phyloP scores from a whole-genome alignment of 208 protist genomes.

The Naegleria gruberi region DNA sequence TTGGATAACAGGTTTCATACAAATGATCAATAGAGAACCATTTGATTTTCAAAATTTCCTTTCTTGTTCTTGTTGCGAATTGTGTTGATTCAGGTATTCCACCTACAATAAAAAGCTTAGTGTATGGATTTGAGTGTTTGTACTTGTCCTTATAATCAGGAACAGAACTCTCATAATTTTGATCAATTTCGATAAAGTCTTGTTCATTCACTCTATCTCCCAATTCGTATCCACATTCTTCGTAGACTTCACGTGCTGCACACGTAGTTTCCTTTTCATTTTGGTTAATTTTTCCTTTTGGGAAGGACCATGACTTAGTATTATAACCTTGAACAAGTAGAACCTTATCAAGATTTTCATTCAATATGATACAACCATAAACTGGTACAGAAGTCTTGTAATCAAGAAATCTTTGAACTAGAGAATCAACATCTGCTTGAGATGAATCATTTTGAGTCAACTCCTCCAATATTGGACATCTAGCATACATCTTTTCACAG shows the following conservation, averaged over 20 bases:
- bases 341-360: not conserved
- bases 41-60: not conserved
- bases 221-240: not conserved
- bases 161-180: not conserved
- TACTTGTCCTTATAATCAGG: not conserved
- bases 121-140: not conserved
- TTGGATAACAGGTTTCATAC: not conserved
- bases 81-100: not conserved
- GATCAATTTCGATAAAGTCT: not conserved
- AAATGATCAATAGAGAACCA: not conserved
- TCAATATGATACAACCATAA: not conserved
- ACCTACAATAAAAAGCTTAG: not conserved
- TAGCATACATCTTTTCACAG: not conserved
- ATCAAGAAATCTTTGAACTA: not conserved
- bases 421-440: not conserved
- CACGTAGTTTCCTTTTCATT: not conserved
- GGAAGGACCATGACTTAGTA: not conserved
- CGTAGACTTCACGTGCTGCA: not conserved
- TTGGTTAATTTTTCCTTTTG: not conserved
- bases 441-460: not conserved
- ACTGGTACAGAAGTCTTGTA: not conserved
- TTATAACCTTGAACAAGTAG: not conserved
- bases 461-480: not conserved
- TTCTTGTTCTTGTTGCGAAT: not conserved
- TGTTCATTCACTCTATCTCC: not conserved